phyloP scores from a whole-genome alignment of 371 early-diverging fungal genomes.

The Circinella umbellata region DNA sequence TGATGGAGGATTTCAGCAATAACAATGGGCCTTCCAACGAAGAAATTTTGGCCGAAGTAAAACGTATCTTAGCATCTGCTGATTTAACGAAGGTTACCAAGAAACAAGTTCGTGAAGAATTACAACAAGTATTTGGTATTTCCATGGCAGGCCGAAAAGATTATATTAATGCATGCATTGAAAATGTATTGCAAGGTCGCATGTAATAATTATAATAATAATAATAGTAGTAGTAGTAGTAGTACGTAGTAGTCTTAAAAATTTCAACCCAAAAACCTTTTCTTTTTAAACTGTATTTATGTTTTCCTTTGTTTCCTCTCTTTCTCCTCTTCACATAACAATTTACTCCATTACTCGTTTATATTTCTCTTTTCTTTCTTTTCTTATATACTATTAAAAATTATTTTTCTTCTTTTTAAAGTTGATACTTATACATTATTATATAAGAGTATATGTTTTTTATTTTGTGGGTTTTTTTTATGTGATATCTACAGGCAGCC shows the following conservation, averaged over 20 bases:
- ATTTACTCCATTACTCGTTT: not conserved
- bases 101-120: slow-evolving; percentile 69
- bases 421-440: too few relatives aligned
- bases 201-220: slow-evolving; percentile 22
- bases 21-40: slow-evolving; percentile 62
- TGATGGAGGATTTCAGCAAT: slow-evolving; percentile 37
- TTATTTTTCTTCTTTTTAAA: too few relatives aligned
- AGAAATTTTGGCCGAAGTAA: slow-evolving; percentile 78
- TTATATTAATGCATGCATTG: slow-evolving; percentile 60
- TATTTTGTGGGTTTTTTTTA: not conserved
- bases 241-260: too few relatives aligned
- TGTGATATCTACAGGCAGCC: slow-evolving; percentile 10
- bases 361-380: not conserved
- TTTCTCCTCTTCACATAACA: slow-evolving; percentile 1
- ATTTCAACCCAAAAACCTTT: not conserved
- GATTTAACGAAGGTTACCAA: slow-evolving; percentile 85
- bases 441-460: not conserved
- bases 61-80: slow-evolving; percentile 74
- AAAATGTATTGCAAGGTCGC: slow-evolving; percentile 44
- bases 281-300: not conserved
- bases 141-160: slow-evolving; percentile 56
- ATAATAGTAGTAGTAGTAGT: not conserved
- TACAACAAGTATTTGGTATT: slow-evolving; percentile 47
- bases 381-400: not conserved
- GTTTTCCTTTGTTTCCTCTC: slow-evolving; percentile 6